Conservation (phyloP, 306 rosid species). For the Quillaja saponaria region DNA sequence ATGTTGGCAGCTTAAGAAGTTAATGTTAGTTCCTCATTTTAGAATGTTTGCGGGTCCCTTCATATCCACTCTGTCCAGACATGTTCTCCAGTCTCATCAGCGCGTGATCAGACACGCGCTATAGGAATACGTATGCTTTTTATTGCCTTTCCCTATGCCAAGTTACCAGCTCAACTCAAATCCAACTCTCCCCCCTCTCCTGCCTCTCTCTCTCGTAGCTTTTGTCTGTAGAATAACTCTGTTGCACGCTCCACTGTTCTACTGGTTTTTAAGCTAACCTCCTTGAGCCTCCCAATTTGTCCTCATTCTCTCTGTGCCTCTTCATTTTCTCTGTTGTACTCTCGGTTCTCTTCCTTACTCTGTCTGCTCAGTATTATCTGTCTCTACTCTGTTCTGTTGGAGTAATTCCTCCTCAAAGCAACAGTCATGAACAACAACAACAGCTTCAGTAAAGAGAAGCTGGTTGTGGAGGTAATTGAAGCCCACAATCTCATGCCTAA, state of each 20-base stretch:
- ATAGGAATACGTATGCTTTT: background rate
- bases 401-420: background rate
- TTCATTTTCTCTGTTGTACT: background rate
- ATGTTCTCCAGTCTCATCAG: constrained; percentile 5
- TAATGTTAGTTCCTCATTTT: constrained; percentile 19
- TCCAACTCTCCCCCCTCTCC: constrained; percentile 3
- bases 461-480: constrained; percentile 55
- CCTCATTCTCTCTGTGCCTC: constrained; percentile 9
- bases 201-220: constrained; percentile 2
- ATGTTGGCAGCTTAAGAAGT: no score
- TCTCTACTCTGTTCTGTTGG: background rate
- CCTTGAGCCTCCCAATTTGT: constrained; percentile 30
- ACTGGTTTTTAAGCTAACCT: constrained; percentile 1
- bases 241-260: constrained; percentile 31
- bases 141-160: background rate
- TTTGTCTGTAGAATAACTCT: background rate
- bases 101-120: constrained; percentile 19
- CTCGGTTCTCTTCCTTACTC: background rate
- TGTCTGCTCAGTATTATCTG: background rate
- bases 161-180: constrained; percentile 26
- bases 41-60: constrained; percentile 35
- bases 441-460: constrained; percentile 42
- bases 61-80: constrained; percentile 32
- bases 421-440: constrained; percentile 28
- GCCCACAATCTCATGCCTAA: constrained; percentile 73